Base-by-base conservation (phyloP, 192 early-diverging fungal genomes). In the Gamsiella multidivaricata region DNA sequence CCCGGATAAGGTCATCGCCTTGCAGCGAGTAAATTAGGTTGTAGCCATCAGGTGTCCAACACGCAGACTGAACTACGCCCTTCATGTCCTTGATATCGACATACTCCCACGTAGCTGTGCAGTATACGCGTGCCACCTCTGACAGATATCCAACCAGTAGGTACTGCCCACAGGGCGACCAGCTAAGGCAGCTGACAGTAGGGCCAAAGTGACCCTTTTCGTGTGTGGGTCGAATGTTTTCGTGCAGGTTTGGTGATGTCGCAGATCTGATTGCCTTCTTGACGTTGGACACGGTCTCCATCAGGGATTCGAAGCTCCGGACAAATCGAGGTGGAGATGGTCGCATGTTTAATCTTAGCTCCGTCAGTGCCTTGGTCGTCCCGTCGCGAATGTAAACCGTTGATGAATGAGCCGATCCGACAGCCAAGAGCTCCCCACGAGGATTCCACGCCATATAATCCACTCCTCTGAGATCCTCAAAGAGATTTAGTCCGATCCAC, bases 21-120 rank as follows among this genome's bases (percentile, higher is more conserved):
- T 72, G 66, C 43, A 91, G 70, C 6, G 86, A 74, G 61, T 81
- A 91, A 23, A 88, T 83, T 28, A 90, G 39, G 29, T 82, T 88
- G 49, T 64, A 53, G 37, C 85, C 83, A 42, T 90, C 89, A n/a
- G 86, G 87, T 12, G 86, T 82, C 90, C 90, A 91, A 46, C 80
- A 82, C 10, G 85, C 87, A 47, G 83, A 79, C 78, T 88, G 65
- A 22, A 78, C 26, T 4, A 60, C 43, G 11, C 74, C 74, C 26
- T 56, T 54, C 29, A 78, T 15, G 18, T 69, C 74, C n/a, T 49
- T 69, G n/a, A 78, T 56, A 9, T 68, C 60, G 25, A 69, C 61
- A 50, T 67, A 56, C 4, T 68, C 61, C 66, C 74, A 68, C 5
- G 65, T 78, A 18, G 74, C 52, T 3, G 61, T 28, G 22, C 54